Evolutionary conservation across 139 green algal genomes (phyloP).

Genomic region (Auxenochlorella pyrenoidosa): DNA sequence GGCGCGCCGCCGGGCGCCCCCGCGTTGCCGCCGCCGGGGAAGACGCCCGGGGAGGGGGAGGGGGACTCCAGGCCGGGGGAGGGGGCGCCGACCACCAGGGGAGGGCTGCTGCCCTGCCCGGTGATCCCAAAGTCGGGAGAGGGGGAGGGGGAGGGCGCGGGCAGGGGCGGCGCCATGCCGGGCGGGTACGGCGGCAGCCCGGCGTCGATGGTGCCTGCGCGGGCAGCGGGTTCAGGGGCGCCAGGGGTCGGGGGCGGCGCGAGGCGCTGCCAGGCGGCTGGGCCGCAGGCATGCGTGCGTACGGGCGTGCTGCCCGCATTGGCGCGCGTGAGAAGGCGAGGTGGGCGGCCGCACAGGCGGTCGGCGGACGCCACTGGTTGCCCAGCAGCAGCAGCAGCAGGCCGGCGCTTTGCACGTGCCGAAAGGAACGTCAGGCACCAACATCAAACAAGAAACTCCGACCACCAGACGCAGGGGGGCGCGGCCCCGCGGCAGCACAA

Average conservation of each 20-base stretch:
- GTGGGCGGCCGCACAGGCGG: no score
- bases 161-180: neutral
- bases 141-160: neutral
- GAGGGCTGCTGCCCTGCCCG: neutral
- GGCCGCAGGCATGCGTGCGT: neutral
- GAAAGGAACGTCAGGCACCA: no score
- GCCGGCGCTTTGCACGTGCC: no score
- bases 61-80: no score
- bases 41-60: neutral
- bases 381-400: no score
- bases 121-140: conserved; percentile 7
- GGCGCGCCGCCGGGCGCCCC: neutral
- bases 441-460: no score
- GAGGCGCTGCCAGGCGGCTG: neutral
- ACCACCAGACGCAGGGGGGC: no score
- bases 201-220: neutral
- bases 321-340: no score
- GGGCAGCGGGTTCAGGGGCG: neutral
- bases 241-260: neutral
- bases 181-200: neutral
- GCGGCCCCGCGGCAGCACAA: no score
- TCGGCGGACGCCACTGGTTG: no score
- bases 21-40: neutral
- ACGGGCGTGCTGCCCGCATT: neutral
- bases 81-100: no score